Percentiles rank a stretch among this genome's conserved stretches.
phyloP scores from a whole-genome alignment of 2,329 filamentous ascomycete genomes.

The Apiospora arundinis region DNA sequence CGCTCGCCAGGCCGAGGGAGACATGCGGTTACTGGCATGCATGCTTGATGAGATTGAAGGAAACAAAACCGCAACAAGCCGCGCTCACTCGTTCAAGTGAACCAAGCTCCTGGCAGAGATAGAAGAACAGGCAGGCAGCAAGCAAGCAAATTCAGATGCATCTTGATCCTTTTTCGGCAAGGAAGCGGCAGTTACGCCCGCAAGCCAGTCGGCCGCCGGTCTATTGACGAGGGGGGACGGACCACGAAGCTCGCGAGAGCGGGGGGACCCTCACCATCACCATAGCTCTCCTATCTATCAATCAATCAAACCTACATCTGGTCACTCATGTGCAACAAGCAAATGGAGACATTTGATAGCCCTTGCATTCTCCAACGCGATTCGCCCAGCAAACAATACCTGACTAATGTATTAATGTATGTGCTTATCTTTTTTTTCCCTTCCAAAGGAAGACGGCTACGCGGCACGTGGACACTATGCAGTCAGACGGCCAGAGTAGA shows the following conservation, averaged over 20 bases:
- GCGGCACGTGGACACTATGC: conserved; percentile 15
- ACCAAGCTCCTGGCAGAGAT: not conserved
- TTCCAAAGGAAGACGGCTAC: not conserved
- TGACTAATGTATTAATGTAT: not conserved
- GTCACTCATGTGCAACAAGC: conserved; percentile 1
- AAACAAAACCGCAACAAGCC: no score
- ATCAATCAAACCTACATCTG: not conserved
- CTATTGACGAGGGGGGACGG: not conserved
- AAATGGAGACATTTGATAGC: not conserved
- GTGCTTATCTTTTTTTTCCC: not conserved
- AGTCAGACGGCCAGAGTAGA: not conserved
- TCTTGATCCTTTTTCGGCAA: not conserved
- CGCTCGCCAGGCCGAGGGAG: not conserved
- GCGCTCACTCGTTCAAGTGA: not conserved
- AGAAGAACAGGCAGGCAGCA: not conserved
- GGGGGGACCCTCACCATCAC: not conserved
- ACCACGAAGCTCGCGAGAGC: not conserved
- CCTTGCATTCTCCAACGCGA: not conserved
- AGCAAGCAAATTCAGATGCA: not conserved
- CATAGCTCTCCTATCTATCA: not conserved
- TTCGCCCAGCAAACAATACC: not conserved
- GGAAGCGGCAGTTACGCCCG: not conserved
- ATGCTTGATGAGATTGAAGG: not conserved
- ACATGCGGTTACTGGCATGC: not conserved
- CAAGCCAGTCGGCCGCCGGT: not conserved